Evolutionary conservation across 2,329 filamentous ascomycete species (phyloP).

Genomic region (Beauveria medogensis): DNA sequence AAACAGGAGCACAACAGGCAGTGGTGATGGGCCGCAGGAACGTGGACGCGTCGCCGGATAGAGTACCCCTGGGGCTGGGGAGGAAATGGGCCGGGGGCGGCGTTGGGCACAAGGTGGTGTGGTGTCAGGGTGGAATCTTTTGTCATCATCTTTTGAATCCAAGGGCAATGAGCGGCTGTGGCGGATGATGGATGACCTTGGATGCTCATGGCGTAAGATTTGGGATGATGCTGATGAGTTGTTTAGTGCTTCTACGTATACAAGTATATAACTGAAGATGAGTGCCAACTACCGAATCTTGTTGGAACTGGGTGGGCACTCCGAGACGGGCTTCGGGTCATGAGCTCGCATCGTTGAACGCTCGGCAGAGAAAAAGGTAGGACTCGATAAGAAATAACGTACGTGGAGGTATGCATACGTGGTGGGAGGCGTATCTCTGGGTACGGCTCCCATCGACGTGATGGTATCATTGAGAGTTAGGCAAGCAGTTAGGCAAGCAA

Average conservation of each 20-base stretch:
- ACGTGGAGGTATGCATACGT: neutral
- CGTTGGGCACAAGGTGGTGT: neutral
- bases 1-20: neutral
- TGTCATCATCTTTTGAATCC: neutral
- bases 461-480: no score
- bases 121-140: neutral
- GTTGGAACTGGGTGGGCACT: no score
- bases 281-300: no score
- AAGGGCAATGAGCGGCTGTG: neutral
- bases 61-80: neutral
- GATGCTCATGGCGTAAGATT: no score
- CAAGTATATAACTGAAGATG: no score
- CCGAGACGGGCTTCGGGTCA: no score
- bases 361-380: no score
- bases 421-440: neutral
- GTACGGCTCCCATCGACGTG: conserved; percentile 3
- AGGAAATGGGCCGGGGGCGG: neutral
- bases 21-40: no score
- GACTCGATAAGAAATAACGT: neutral
- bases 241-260: no score
- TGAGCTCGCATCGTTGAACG: no score
- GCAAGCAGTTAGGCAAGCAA: no score
- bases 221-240: no score
- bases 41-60: neutral
- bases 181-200: neutral